A percentile compares a stretch with the other conserved stretches of the same genome.
These are phyloP conservation scores for Candida glaebosa DNA, from an alignment of 805 yeast genomes.

Conservation along the genomic window DNA sequence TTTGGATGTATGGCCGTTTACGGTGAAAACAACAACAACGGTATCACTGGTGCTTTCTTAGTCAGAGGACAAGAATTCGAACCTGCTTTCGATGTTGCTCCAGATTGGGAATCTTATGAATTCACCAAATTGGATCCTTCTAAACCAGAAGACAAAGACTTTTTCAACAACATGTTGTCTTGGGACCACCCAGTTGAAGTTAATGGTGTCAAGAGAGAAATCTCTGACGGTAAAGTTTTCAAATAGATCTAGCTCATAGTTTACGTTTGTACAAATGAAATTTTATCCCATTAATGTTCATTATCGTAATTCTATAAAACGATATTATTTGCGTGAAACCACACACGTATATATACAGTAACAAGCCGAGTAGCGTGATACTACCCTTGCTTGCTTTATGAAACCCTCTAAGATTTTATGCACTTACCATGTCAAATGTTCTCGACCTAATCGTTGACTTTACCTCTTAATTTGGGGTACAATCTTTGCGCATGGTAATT, in stretches of 20 bases:
- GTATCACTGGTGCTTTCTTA: slow-evolving; percentile 88
- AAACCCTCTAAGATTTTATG: neutral
- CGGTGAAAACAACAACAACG: slow-evolving; percentile 97
- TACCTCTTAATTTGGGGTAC: slow-evolving; percentile 51
- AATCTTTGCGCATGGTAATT: slow-evolving; percentile 57
- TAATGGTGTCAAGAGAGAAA: slow-evolving; percentile 74
- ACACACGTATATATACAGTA: neutral
- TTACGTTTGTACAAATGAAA: neutral
- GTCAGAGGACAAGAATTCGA: slow-evolving; percentile 85
- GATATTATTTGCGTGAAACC: neutral
- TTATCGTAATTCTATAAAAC: slow-evolving; percentile 2
- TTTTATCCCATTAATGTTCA: slow-evolving; percentile 1
- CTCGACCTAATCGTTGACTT: slow-evolving; percentile 28
- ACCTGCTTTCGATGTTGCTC: slow-evolving; percentile 95
- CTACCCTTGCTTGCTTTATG: no score
- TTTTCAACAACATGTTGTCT: slow-evolving; percentile 88
- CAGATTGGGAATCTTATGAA: slow-evolving; percentile 92
- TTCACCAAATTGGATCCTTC: slow-evolving; percentile 78
- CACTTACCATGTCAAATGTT: neutral
- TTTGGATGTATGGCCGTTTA: slow-evolving; percentile 89
- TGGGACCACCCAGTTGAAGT: slow-evolving; percentile 91
- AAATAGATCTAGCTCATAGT: slow-evolving; percentile 48
- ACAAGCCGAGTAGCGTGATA: neutral
- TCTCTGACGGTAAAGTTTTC: slow-evolving; percentile 94
- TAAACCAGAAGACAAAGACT: slow-evolving; percentile 71